Conservation (phyloP, 2,329 filamentous ascomycete species). For the Scedosporium minutisporum region DNA sequence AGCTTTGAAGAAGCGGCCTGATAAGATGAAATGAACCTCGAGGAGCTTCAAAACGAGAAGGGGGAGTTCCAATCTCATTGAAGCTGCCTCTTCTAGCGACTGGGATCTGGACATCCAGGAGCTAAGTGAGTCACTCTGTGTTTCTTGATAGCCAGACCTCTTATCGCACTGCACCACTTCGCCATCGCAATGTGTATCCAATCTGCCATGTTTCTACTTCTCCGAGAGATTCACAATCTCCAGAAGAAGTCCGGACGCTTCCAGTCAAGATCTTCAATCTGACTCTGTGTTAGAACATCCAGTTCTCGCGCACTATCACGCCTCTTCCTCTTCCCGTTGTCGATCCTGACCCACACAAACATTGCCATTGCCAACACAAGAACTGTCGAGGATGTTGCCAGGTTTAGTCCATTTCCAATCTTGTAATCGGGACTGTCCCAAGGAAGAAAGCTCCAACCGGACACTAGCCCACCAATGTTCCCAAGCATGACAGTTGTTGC, state of each 20-base stretch:
- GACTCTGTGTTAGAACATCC: constrained; percentile 34
- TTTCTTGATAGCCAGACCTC: too few relatives aligned
- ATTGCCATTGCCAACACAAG: constrained; percentile 38
- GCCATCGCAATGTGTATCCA: too few relatives aligned
- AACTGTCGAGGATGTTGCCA: constrained; percentile 41
- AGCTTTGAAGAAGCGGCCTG: too few relatives aligned
- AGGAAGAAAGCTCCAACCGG: constrained; percentile 55
- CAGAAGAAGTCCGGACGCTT: constrained; percentile 51
- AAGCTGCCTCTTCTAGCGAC: too few relatives aligned
- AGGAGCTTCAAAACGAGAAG: too few relatives aligned
- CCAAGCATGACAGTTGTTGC: constrained; percentile 61
- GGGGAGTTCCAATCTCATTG: too few relatives aligned
- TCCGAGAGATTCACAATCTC: constrained; percentile 16
- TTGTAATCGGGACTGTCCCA: constrained; percentile 56
- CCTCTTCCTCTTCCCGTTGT: constrained; percentile 39
- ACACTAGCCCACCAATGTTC: constrained; percentile 59
- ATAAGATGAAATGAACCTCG: too few relatives aligned
- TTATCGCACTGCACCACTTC: too few relatives aligned
- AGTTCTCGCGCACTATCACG: constrained; percentile 28
- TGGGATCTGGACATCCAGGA: too few relatives aligned
- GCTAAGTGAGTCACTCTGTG: too few relatives aligned
- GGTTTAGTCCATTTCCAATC: constrained; percentile 62
- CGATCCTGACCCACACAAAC: constrained; percentile 49
- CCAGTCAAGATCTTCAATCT: constrained; percentile 50
- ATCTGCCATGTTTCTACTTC: too few relatives aligned